phyloP scores from a whole-genome alignment of 768 basidiomycete species.

The Macrolepiota albuminosa region DNA sequence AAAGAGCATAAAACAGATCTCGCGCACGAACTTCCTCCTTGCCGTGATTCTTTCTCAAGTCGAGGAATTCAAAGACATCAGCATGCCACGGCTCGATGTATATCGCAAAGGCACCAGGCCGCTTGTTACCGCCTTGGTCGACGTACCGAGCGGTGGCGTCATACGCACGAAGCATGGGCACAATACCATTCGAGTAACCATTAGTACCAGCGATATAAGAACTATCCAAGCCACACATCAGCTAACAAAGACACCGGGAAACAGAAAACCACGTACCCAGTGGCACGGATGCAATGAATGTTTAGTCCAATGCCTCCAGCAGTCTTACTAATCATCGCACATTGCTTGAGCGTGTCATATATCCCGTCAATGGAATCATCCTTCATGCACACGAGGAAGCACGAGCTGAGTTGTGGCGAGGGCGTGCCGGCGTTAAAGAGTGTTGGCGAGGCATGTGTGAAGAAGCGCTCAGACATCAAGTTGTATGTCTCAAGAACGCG shows the following conservation, averaged over 20 bases:
- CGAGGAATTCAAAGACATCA: constrained; percentile 96
- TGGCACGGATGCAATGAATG: constrained; percentile 96
- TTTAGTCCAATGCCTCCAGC: constrained; percentile 96
- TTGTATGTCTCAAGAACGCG: constrained; percentile 89
- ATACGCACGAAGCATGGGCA: constrained; percentile 97
- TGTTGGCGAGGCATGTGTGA: constrained; percentile 97
- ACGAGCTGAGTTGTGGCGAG: constrained; percentile 90
- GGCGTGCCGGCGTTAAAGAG: constrained; percentile 98
- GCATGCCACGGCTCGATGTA: constrained; percentile 99
- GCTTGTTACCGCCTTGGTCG: constrained; percentile 98
- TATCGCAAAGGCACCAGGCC: constrained; percentile 96
- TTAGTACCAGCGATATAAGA: constrained; percentile 99
- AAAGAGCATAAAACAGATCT: constrained; percentile 96
- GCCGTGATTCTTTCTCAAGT: constrained; percentile 97
- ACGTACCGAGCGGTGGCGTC: constrained; percentile 98
- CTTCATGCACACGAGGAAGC: constrained; percentile 98
- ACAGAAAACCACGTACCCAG: constrained; percentile 53
- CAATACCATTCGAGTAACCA: constrained; percentile 98
- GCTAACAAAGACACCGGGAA: constrained; percentile 4
- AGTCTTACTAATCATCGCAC: constrained; percentile 99
- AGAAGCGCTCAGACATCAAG: constrained; percentile 97
- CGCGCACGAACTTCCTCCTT: constrained; percentile 97
- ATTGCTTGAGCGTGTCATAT: constrained; percentile 96
- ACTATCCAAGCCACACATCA: constrained; percentile 30
- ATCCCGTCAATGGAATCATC: constrained; percentile 99